phyloP scores from a whole-genome alignment of 2,329 filamentous ascomycete genomes.

The Chrysosporium queenslandicum region DNA sequence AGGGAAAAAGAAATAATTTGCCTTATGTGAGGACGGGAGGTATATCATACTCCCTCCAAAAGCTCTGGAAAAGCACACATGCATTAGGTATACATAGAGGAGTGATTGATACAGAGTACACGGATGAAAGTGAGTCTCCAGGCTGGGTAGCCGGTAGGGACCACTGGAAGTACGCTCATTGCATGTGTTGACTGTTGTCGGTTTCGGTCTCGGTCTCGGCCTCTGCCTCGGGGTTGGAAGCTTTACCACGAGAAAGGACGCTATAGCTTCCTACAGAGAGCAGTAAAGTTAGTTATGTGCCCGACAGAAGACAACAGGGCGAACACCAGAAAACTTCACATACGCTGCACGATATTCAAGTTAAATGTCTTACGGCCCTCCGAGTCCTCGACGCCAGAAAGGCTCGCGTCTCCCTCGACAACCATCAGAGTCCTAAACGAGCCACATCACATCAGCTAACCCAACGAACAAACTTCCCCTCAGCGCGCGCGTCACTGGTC shows the following conservation, averaged over 20 bases:
- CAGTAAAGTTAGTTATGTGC: neutral
- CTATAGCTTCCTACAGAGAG: neutral
- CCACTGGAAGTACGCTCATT: neutral
- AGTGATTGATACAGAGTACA: no score
- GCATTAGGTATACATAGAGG: neutral
- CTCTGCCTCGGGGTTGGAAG: neutral
- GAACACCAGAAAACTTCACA: slow-evolving; percentile 32
- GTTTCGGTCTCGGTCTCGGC: neutral
- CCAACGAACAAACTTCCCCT: no score
- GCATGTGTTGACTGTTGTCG: no score
- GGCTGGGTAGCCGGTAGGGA: no score
- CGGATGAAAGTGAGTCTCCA: no score
- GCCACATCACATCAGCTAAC: neutral
- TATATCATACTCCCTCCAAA: neutral
- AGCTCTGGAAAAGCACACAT: neutral
- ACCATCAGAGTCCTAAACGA: slow-evolving; percentile 59
- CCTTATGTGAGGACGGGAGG: neutral
- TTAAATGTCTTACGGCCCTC: slow-evolving; percentile 56
- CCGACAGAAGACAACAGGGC: no score
- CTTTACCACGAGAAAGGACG: neutral
- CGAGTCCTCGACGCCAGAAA: slow-evolving; percentile 56
- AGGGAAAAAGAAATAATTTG: neutral
- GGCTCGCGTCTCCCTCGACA: slow-evolving; percentile 70
- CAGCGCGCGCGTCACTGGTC: no score
- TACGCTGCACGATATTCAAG: slow-evolving; percentile 73